Conservation (phyloP, 2,329 filamentous ascomycete species). For the Hymenoscyphus repandus region DNA sequence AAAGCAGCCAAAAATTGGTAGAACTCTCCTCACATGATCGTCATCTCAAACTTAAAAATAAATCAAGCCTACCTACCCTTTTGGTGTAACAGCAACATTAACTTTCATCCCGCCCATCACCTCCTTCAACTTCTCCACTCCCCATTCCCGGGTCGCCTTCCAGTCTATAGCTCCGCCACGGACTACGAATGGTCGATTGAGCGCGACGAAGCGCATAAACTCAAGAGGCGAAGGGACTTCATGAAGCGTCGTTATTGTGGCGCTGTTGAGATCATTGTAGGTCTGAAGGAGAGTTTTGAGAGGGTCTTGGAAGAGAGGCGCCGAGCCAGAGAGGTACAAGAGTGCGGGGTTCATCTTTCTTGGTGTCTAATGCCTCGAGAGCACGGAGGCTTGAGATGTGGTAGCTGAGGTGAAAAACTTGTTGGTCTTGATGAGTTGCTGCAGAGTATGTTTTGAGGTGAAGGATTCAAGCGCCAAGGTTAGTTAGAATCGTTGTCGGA, state of each 20-base stretch:
- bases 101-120: slow-evolving; percentile 53
- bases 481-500: too few species aligned
- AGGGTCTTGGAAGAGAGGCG: slow-evolving; percentile 32
- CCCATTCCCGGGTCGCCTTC: slow-evolving; percentile 60
- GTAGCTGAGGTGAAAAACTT: too few species aligned
- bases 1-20: too few species aligned
- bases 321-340: too few species aligned
- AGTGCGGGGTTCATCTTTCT: slow-evolving; percentile 4
- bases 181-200: slow-evolving; percentile 71
- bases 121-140: slow-evolving; percentile 50
- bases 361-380: too few species aligned
- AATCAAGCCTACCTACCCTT: slow-evolving; percentile 18
- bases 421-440: too few species aligned
- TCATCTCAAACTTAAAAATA: neutral
- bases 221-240: slow-evolving; percentile 68
- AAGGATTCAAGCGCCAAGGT: too few species aligned
- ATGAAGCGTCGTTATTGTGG: slow-evolving; percentile 53
- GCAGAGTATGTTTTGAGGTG: too few species aligned
- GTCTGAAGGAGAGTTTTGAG: slow-evolving; percentile 54
- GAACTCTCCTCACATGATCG: too few species aligned
- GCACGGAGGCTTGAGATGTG: too few species aligned
- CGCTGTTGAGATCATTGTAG: slow-evolving; percentile 69
- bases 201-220: slow-evolving; percentile 72
- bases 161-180: slow-evolving; percentile 57
- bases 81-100: slow-evolving; percentile 73